Evolutionary conservation across 2,329 filamentous ascomycete genomes (phyloP).

Genomic region (Scortechinia acanthostroma): DNA sequence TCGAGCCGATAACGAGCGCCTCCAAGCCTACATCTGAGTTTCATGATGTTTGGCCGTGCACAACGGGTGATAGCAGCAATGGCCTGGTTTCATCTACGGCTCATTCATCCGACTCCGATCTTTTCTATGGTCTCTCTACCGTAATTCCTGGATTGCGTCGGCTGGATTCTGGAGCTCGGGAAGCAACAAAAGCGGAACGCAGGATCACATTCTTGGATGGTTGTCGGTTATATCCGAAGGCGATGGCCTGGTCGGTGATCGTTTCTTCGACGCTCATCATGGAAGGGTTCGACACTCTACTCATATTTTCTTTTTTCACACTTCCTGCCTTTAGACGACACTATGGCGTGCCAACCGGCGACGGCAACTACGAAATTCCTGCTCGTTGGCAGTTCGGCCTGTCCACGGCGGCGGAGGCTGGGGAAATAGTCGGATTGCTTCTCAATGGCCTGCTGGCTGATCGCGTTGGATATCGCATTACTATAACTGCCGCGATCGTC

Average conservation of each 20-base stretch:
- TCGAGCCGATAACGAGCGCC: no score
- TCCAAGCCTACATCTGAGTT: no score
- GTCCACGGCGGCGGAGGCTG: constrained; percentile 49
- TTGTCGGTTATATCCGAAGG: constrained; percentile 78
- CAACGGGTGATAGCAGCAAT: no score
- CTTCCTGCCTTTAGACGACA: constrained; percentile 14
- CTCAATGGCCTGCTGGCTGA: constrained; percentile 61
- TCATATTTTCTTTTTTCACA: constrained; percentile 74
- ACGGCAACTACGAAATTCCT: constrained; percentile 16
- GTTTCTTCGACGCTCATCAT: constrained; percentile 89
- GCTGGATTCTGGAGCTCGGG: no score
- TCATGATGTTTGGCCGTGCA: no score
- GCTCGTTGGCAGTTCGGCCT: constrained; percentile 53
- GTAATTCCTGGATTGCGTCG: no score
- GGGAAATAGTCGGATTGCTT: constrained; percentile 60
- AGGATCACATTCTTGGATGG: constrained; percentile 71
- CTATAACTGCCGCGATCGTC: constrained; percentile 48
- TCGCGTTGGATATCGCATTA: constrained; percentile 61
- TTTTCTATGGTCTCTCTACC: no score
- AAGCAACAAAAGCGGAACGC: constrained; percentile 53
- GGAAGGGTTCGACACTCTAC: constrained; percentile 80
- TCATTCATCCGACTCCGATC: no score
- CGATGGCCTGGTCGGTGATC: constrained; percentile 73
- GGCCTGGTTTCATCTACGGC: no score
- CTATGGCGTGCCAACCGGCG: constrained; percentile 12